phyloP scores from a whole-genome alignment of 2,329 filamentous ascomycete genomes.

The Alternaria sp. region DNA sequence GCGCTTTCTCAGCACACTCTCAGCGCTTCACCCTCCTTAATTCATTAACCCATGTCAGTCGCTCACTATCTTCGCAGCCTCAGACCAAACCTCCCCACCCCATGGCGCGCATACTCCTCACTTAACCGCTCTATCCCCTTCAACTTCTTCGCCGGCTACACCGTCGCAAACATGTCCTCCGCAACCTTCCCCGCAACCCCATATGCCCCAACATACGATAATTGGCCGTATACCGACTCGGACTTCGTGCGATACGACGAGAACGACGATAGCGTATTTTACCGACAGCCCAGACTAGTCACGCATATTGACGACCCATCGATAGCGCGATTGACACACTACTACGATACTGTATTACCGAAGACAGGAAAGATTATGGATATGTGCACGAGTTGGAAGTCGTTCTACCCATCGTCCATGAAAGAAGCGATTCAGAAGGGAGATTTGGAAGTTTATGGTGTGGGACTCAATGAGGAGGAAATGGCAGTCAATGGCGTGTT shows the following conservation, averaged over 20 bases:
- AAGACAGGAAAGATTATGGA: conserved; percentile 54
- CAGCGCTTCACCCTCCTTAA: neutral
- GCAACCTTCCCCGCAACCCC: conserved; percentile 15
- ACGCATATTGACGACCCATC: conserved; percentile 62
- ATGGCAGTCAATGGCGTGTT: conserved; percentile 50
- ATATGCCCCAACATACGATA: conserved; percentile 26
- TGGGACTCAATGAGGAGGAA: conserved; percentile 58
- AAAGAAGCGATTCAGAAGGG: conserved; percentile 40
- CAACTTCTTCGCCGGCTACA: conserved; percentile 21
- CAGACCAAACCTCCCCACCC: neutral
- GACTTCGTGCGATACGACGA: conserved; percentile 53
- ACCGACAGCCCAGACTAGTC: conserved; percentile 56
- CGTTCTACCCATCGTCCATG: conserved; percentile 51
- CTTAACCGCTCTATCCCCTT: conserved; percentile 8
- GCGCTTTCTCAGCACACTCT: neutral
- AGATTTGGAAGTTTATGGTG: conserved; percentile 53
- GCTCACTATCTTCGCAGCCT: neutral
- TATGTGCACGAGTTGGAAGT: conserved; percentile 60
- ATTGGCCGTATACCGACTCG: conserved; percentile 23
- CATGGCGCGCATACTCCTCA: conserved; percentile 12
- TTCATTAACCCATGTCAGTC: conserved; percentile 9
- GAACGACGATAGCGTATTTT: conserved; percentile 47
- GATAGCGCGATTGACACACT: conserved; percentile 52
- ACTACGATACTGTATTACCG: conserved; percentile 56
- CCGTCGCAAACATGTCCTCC: conserved; percentile 13